Conservation (phyloP, 2,329 filamentous ascomycete species). For the Fusarium scirpi region DNA sequence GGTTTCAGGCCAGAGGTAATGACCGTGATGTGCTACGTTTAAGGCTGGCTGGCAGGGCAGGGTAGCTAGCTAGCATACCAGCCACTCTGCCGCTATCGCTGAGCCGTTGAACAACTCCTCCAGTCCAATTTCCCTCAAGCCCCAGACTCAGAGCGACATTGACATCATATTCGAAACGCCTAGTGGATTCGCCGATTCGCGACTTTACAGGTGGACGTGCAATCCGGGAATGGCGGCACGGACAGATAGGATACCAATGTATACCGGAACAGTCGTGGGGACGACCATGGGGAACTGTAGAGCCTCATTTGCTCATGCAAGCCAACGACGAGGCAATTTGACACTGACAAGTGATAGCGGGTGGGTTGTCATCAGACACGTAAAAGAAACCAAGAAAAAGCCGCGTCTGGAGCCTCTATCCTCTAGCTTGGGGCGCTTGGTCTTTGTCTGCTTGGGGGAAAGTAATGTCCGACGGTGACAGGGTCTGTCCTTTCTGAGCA, state of each 20-base stretch:
- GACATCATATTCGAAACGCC: slow-evolving; percentile 41
- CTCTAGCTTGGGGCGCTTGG: slow-evolving; percentile 33
- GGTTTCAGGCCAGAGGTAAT: slow-evolving; percentile 43
- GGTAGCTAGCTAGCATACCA: slow-evolving; percentile 9
- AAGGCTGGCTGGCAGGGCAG: background rate
- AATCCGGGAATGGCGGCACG: slow-evolving; percentile 47
- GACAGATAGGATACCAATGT: slow-evolving; percentile 39
- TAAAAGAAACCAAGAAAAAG: slow-evolving; percentile 46
- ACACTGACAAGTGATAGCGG: slow-evolving; percentile 42
- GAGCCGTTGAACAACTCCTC: slow-evolving; percentile 18
- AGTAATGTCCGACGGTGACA: slow-evolving; percentile 47
- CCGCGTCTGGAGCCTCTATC: slow-evolving; percentile 39
- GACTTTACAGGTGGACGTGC: slow-evolving; percentile 15
- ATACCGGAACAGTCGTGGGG: slow-evolving; percentile 16
- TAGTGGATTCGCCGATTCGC: slow-evolving; percentile 25
- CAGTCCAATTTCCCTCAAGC: slow-evolving; percentile 28
- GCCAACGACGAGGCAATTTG: slow-evolving; percentile 32
- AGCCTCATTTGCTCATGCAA: slow-evolving; percentile 43
- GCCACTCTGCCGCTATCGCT: slow-evolving; percentile 20
- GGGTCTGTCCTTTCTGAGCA: slow-evolving; percentile 34
- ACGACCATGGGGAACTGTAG: slow-evolving; percentile 31
- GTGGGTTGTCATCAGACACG: slow-evolving; percentile 46
- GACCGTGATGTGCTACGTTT: background rate
- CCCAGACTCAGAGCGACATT: slow-evolving; percentile 29
- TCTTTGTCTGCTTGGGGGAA: slow-evolving; percentile 25